These are phyloP conservation scores for Turritis glabra DNA, from an alignment of 345 rosid species.

Conservation along the genomic window DNA sequence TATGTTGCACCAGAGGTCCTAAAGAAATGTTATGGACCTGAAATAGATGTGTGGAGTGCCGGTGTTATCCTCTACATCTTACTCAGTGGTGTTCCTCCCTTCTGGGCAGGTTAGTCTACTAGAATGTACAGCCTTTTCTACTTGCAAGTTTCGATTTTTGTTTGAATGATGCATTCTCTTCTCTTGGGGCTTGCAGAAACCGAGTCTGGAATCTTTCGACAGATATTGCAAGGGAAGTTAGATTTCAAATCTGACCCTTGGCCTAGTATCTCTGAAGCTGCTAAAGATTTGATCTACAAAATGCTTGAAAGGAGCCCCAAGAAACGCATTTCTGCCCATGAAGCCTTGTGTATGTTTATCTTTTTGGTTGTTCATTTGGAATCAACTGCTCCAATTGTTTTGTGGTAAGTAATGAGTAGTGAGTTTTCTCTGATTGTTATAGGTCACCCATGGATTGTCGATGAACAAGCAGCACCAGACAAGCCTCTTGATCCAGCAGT, in stretches of 20 bases:
- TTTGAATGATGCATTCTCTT: not conserved
- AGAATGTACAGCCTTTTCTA: not conserved
- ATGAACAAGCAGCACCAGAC: constrained; percentile 88
- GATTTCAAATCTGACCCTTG: constrained; percentile 93
- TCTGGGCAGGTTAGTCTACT: constrained; percentile 78
- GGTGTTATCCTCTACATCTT: constrained; percentile 98
- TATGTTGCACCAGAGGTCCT: constrained; percentile 98
- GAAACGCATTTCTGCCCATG: constrained; percentile 83
- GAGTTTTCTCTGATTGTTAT: constrained; percentile 32
- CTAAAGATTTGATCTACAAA: constrained; percentile 77
- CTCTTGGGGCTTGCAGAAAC: constrained; percentile 54
- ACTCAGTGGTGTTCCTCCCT: constrained; percentile 93
- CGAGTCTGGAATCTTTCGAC: constrained; percentile 94
- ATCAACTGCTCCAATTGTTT: not conserved
- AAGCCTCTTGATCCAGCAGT: constrained; percentile 96
- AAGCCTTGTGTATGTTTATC: constrained; percentile 70
- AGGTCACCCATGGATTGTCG: constrained; percentile 99
- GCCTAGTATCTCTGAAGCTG: constrained; percentile 89
- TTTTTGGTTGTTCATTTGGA: constrained; percentile 7
- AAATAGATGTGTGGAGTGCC: constrained; percentile 97
- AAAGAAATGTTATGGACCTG: constrained; percentile 86
- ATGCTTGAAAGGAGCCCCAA: constrained; percentile 94
- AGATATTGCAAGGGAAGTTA: constrained; percentile 80
- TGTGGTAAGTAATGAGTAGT: not conserved
- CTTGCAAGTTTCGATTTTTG: constrained; percentile 10